Evolutionary conservation across 768 basidiomycete species (phyloP), one percentile per base, ranked within the genome.

Genomic region (Mrakia frigida): DNA sequence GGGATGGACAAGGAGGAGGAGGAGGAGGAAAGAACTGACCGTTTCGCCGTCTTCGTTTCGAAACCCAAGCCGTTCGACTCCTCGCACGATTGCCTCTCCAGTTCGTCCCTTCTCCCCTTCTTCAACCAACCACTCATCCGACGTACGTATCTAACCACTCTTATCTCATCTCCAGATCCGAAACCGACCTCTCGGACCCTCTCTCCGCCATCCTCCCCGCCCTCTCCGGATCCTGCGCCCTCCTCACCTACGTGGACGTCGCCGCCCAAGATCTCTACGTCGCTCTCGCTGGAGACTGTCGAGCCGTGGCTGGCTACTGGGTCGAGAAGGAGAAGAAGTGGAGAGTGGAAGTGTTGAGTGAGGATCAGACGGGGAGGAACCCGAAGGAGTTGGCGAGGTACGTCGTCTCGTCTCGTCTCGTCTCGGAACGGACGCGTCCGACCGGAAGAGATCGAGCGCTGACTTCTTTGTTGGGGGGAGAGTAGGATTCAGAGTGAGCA

Each of bases 331-430:
- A 89, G 5, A 92, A 92, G 16, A 86, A 86, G 72, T 99, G 97
- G 97, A 88, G 90, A 65, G 91, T 94, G 41, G 93, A 97, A 82
- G 92, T 92, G n/a, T 86, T 99, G 78, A 93, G 88, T 39, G 94
- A 98, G 83, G 97, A 98, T 81, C 95, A 98, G 85, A 98, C 95
- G 10, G 97, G 94, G 53, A 88, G 93, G 79, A 98, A 94, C 82
- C 89, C 88, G 23, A 90, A 88, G 65, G 97, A 99, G 84, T 85
- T 91, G 35, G 87, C 87, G 82, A 88, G 94, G 95, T 94, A 80
- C 70, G 85, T 81, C 60, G 1, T 7, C 21, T 11, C 52, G 2
- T 50, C n/a, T n/a, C n/a, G n/a, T n/a, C n/a, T n/a, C n/a, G n/a
- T n/a, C n/a, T 50, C 50, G 23, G 1, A n/a, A 14, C 2, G 21